A percentile compares a stretch with the other conserved stretches of the same genome.
phyloP scores from a whole-genome alignment of 139 green algal species.

The Chlorella sorokiniana region DNA sequence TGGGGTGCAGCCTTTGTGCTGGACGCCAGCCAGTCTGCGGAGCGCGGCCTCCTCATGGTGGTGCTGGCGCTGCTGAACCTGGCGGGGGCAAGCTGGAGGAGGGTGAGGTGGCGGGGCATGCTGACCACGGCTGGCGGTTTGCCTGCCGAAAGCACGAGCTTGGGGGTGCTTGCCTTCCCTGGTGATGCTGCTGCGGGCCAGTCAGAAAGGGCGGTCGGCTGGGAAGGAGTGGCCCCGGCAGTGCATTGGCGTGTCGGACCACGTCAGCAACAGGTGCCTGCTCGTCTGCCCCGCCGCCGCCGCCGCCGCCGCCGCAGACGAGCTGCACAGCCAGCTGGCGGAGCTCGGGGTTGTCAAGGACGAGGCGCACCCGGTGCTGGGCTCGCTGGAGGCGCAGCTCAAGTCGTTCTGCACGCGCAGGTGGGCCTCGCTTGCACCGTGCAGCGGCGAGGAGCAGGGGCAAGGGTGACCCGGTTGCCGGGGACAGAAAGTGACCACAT shows the following conservation, averaged over 20 bases:
- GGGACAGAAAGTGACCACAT: no score
- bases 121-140: not conserved
- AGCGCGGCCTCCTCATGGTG: constrained; percentile 31
- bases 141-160: not conserved
- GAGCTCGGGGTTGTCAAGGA: constrained; percentile 26
- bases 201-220: no score
- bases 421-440: not conserved
- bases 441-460: not conserved
- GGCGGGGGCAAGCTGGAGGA: constrained; percentile 32
- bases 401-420: constrained; percentile 27
- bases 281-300: not conserved
- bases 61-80: constrained; percentile 41
- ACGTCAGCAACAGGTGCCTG: not conserved
- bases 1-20: not conserved
- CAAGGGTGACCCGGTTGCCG: not conserved
- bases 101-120: not conserved
- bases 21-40: not conserved
- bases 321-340: constrained; percentile 32
- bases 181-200: no score
- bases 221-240: no score
- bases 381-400: constrained; percentile 8
- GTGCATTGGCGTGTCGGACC: not conserved
- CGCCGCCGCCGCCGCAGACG: constrained; percentile 1
- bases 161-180: not conserved
- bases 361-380: constrained; percentile 30